phyloP scores from a whole-genome alignment of 2,329 filamentous ascomycete species.

The Geoglossum cookeanum region DNA sequence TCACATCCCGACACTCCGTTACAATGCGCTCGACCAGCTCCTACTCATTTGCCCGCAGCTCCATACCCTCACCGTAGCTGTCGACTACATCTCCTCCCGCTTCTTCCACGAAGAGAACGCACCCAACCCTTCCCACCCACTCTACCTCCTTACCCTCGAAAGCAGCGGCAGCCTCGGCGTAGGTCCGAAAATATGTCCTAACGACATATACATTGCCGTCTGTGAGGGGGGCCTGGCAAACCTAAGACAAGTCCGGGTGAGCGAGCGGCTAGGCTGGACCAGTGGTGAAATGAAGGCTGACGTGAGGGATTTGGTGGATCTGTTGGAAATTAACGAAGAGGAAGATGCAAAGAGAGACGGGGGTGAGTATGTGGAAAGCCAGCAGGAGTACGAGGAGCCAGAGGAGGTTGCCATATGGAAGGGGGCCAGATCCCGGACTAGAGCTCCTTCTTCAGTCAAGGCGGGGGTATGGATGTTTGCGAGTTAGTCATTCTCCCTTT shows the following conservation, averaged over 20 bases:
- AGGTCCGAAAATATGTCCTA: not conserved
- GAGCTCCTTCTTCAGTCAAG: not conserved
- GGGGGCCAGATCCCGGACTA: not conserved
- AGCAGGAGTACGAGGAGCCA: not conserved
- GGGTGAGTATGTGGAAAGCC: not conserved
- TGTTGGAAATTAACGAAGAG: not conserved
- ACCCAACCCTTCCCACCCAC: slow-evolving; percentile 14
- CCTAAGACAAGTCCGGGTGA: not conserved
- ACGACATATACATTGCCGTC: slow-evolving; percentile 2
- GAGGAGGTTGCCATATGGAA: not conserved
- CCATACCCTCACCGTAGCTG: slow-evolving; percentile 21
- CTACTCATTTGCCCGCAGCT: slow-evolving; percentile 23
- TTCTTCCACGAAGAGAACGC: slow-evolving; percentile 18
- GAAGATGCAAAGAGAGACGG: not conserved
- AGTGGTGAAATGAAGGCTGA: not conserved
- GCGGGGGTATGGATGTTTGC: not conserved
- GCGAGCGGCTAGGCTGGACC: not conserved
- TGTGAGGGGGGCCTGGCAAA: not conserved
- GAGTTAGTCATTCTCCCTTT: not conserved
- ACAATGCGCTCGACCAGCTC: slow-evolving; percentile 22
- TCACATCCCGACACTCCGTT: slow-evolving; percentile 21
- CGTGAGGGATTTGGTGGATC: slow-evolving; percentile 3
- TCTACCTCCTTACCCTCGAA: slow-evolving; percentile 20
- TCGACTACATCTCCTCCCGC: slow-evolving; percentile 27
- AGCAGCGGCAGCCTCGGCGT: not conserved